Base-by-base conservation (phyloP, 1,284 basidiomycete genomes). In the Rhodofomes roseus region DNA sequence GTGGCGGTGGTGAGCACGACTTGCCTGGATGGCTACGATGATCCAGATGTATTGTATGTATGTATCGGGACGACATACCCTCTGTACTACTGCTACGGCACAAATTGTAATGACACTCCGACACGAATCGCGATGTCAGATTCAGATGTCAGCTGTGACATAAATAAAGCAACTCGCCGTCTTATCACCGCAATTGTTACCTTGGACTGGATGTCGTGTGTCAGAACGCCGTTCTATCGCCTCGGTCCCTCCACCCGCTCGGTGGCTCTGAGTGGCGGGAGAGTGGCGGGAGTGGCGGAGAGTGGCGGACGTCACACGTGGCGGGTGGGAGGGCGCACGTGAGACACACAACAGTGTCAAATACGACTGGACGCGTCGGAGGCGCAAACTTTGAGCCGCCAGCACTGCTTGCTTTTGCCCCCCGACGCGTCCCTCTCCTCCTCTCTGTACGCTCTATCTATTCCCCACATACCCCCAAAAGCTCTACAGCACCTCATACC, bases 401-500 rank as follows among this genome's bases (percentile, higher is more conserved):
- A 53, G 37, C 54, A 55, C 39, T 16, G 50, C 50, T n/a, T 16
- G 5, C 27, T 11, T 25, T 39, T 43, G 48, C 52, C 50, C 52
- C 50, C 22, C 51, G 27, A 44, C 51, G 36, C 56, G 36, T 57
- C 56, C 22, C 9, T 12, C 46, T 23, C n/a, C 14, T 51, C 31
- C 2, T 51, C 29, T 31, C 16, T 51, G 5, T 34, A 34, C 39
- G 22, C 16, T 34, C 14, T 40, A 43, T 37, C 39, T 53, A 51
- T 60, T 54, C 46, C 36, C 48, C 56, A 41, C 60, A 66, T 65
- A 69, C 67, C 67, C 65, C 46, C 65, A 69, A 71, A 72, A 71
- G 68, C 68, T 69, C 44, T 8, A 50, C 62, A 68, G 70, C 71
- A 69, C 63, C 62, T 58, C 61, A 63, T 65, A 66, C 67, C 50